phyloP scores from a whole-genome alignment of 306 rosid genomes.

The Pyrus communis region DNA sequence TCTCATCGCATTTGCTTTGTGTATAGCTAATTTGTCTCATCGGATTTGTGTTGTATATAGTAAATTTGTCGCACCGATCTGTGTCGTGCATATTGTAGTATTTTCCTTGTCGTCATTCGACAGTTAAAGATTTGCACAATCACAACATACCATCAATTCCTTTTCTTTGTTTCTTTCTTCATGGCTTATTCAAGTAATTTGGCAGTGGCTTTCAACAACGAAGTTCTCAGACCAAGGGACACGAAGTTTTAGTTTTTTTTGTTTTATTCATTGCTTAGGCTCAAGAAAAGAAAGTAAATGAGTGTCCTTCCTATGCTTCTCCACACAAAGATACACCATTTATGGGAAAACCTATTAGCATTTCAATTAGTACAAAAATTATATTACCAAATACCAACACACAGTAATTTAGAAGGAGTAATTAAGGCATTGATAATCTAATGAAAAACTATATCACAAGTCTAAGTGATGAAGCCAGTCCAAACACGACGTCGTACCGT shows the following conservation, averaged over 20 bases:
- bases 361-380: neutral
- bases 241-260: neutral
- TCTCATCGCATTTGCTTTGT: neutral
- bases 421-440: neutral
- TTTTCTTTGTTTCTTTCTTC: neutral
- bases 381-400: neutral
- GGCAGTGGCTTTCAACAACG: neutral
- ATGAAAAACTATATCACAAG: neutral
- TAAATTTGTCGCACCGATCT: neutral
- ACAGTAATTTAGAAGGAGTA: neutral
- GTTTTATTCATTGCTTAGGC: neutral
- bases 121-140: neutral
- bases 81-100: neutral
- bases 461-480: neutral
- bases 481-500: neutral
- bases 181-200: neutral
- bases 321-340: neutral
- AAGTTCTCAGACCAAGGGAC: neutral
- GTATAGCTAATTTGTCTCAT: neutral
- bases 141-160: neutral
- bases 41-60: neutral
- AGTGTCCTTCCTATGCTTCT: neutral
- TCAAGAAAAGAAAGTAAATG: neutral
- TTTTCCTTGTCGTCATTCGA: neutral
- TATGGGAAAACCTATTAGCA: neutral